Evolutionary conservation across 1,139 yeast species (phyloP), one percentile per base, ranked within the genome.

Genomic region (Scheffersomyces quercinus): DNA sequence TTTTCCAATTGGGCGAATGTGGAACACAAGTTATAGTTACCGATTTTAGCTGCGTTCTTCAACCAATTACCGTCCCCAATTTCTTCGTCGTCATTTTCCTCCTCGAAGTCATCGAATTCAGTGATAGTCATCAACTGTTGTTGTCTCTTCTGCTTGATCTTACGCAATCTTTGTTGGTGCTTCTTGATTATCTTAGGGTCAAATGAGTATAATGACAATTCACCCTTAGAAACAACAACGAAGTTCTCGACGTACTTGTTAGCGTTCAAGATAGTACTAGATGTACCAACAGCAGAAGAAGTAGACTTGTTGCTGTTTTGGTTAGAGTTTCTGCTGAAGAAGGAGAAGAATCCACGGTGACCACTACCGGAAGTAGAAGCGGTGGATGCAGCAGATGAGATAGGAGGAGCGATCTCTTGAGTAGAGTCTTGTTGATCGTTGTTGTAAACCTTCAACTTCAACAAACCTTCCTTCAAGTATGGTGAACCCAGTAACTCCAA

Each of bases 381-480:
- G 16, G 67, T 54, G 30, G 70, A 60, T 9, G 60, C 60, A 24
- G 60, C 60, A 16, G 64, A 53, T n/a, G 65, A 53, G 14, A 47
- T 52, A 11, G 41, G 42, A 24, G 58, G 52, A 9, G 57, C 43
- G 13, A 56, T 57, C 20, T 52, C 47, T 6, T 46, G 33, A 12
- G 52, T 45, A 33, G 62, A 60, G 47, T 74, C 76, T 33, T 64
- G 67, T 52, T 64, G 63, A 57, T 68, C 78, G 50, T 72, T 70
- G 50, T 77, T 64, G 41, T 71, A 58, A 13, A 75, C 67, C 51
- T 73, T 77, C 56, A 76, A 71, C 52, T 80, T 75, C 49, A 85
- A 69, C 37, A 86, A 62, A 0, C 95, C 95, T 65, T 87, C 95
- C 58, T 86, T 85, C 46, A 84, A 77, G 79, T 88, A 86, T 1